phyloP scores from a whole-genome alignment of 257 asterid genomes.

The Agastache rugosa region DNA sequence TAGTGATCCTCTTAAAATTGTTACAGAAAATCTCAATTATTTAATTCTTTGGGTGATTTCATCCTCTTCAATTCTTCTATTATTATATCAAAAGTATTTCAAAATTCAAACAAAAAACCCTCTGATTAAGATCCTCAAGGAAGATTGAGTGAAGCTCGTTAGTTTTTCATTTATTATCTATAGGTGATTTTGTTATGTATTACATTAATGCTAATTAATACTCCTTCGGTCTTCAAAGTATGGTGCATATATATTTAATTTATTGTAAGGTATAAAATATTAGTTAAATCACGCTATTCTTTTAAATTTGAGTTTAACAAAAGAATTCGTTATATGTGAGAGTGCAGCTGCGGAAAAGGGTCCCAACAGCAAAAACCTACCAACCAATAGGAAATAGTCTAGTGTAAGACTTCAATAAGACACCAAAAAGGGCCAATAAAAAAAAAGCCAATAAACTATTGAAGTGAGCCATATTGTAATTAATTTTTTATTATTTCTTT shows the following conservation, averaged over 20 bases:
- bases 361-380: slow-evolving; percentile 12
- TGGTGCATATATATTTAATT: no score
- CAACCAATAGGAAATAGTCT: slow-evolving; percentile 39
- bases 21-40: neutral
- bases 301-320: slow-evolving; percentile 27
- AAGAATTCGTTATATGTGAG: slow-evolving; percentile 14
- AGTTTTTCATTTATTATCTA: neutral
- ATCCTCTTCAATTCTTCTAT: neutral
- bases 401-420: slow-evolving; percentile 40
- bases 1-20: neutral
- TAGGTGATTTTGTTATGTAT: neutral
- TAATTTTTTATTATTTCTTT: neutral
- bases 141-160: neutral
- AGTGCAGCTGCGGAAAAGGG: neutral
- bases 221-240: no score
- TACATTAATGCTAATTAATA: neutral
- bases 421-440: slow-evolving; percentile 49
- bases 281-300: no score
- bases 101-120: neutral
- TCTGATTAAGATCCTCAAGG: neutral
- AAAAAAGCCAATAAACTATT: slow-evolving; percentile 40
- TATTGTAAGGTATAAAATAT: no score
- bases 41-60: neutral
- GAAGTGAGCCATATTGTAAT: slow-evolving; percentile 5
- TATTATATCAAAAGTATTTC: neutral